These are phyloP conservation scores for Lepidium africanum DNA, from an alignment of 345 rosid genomes.

Conservation along the genomic window DNA sequence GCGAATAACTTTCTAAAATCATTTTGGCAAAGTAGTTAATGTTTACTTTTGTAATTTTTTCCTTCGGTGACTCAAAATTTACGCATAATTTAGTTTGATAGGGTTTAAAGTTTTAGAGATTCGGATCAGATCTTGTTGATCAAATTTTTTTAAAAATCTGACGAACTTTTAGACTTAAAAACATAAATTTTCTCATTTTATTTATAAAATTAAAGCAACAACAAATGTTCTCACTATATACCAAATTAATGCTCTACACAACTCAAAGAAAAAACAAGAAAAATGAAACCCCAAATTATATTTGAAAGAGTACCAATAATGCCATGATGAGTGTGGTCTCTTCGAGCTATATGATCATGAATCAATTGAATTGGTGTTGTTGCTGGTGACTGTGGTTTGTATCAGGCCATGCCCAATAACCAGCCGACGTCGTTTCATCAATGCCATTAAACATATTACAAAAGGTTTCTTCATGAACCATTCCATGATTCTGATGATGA, in stretches of 20 bases:
- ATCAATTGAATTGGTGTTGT: conserved; percentile 20
- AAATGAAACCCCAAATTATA: background rate
- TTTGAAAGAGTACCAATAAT: conserved; percentile 1
- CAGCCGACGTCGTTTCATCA: conserved; percentile 52
- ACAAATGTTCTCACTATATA: conserved; percentile 17
- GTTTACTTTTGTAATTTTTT: no score
- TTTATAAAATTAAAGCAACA: background rate
- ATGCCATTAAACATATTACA: conserved; percentile 64
- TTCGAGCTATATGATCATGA: background rate
- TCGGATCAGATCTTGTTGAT: no score
- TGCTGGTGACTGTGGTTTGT: conserved; percentile 36
- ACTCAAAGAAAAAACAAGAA: background rate
- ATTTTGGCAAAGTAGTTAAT: no score
- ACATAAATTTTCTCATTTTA: background rate
- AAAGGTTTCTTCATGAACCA: conserved; percentile 51
- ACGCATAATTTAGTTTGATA: no score
- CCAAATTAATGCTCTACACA: conserved; percentile 10
- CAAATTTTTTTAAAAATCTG: no score
- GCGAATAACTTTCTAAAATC: no score
- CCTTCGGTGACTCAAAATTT: no score
- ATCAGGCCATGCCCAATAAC: conserved; percentile 69
- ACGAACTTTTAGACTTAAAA: no score
- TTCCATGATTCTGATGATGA: conserved; percentile 37
- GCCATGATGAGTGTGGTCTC: background rate
- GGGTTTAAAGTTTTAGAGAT: no score